Evolutionary conservation across 163 green algal species (phyloP).

Genomic region (Chlamydomonas reinhardtii): DNA sequence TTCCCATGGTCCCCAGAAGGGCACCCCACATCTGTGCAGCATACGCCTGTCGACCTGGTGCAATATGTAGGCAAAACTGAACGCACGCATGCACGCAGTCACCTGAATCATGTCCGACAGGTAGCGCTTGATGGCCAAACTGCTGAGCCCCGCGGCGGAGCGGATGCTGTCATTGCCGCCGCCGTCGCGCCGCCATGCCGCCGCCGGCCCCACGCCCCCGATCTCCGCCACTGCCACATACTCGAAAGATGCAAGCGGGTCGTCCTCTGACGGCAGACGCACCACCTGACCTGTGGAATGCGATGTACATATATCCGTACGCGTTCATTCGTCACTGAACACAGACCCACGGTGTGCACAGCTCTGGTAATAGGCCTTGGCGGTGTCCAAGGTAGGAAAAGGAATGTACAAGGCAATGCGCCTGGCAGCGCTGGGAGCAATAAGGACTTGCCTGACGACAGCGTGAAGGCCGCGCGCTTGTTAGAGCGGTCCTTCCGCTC

Average conservation of each 20-base stretch:
- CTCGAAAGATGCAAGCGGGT: conserved; percentile 42
- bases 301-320: too few species aligned
- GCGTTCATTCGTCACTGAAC: too few species aligned
- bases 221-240: conserved; percentile 55
- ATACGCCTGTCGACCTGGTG: too few species aligned
- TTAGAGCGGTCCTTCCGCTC: conserved; percentile 35
- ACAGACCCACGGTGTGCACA: too few species aligned
- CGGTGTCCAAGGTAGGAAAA: too few species aligned
- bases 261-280: conserved; percentile 29
- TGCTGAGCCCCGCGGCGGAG: conserved; percentile 42
- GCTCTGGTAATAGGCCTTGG: too few species aligned
- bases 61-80: too few species aligned
- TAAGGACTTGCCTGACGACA: not conserved
- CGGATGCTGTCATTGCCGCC: conserved; percentile 53
- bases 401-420: too few species aligned
- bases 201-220: conserved; percentile 10
- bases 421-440: too few species aligned
- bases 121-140: conserved; percentile 26
- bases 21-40: too few species aligned
- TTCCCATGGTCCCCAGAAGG: too few species aligned
- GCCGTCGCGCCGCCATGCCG: not conserved
- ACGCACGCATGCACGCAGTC: too few species aligned
- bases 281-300: conserved; percentile 44
- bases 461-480: conserved; percentile 28
- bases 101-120: conserved; percentile 41